A percentile compares a stretch with the other conserved stretches of the same genome.
These are phyloP conservation scores for Rhodomyrtus tomentosa DNA, from an alignment of 345 rosid genomes.

Conservation along the genomic window DNA sequence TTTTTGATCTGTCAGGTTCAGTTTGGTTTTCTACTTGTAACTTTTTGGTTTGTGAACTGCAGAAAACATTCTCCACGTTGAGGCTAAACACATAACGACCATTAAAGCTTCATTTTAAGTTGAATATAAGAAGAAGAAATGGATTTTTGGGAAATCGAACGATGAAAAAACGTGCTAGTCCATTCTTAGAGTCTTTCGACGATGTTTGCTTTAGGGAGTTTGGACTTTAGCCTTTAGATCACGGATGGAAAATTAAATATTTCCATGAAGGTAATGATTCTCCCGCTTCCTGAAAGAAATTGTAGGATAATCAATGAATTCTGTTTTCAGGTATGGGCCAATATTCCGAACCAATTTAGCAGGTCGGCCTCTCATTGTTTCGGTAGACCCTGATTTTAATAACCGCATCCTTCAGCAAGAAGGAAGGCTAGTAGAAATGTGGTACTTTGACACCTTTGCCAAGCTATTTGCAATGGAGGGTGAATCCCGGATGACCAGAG, in stretches of 20 bases:
- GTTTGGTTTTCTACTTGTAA: neutral
- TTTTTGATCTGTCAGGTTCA: neutral
- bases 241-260: too few species aligned
- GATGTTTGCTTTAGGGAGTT: neutral
- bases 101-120: neutral
- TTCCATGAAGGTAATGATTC: neutral
- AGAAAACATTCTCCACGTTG: neutral
- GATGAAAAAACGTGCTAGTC: neutral
- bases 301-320: neutral
- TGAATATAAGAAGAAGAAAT: neutral
- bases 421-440: slow-evolving; percentile 1
- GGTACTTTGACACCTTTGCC: slow-evolving; percentile 10
- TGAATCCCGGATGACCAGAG: neutral
- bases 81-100: neutral
- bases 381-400: slow-evolving; percentile 16
- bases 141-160: neutral
- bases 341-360: slow-evolving; percentile 8
- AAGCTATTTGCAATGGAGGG: neutral
- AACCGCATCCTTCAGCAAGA: slow-evolving; percentile 5
- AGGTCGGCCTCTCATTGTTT: slow-evolving; percentile 7
- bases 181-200: neutral
- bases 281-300: neutral
- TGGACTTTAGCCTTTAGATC: too few species aligned
- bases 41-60: neutral
- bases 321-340: slow-evolving; percentile 7